These are phyloP conservation scores for Piper longum DNA, from an alignment of 164 flowering plant species.

Conservation along the genomic window DNA sequence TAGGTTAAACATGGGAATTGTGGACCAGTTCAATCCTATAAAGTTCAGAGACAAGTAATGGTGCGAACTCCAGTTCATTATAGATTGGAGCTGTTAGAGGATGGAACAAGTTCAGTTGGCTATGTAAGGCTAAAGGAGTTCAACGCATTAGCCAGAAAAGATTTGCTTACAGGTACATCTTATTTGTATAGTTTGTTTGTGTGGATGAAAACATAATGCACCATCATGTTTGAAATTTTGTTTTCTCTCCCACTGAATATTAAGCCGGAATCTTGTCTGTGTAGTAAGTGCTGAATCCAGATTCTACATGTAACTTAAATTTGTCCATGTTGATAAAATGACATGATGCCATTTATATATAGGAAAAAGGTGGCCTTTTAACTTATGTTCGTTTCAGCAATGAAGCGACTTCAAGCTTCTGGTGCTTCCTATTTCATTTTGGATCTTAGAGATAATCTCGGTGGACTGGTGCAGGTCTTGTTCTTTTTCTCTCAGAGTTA, in stretches of 20 bases:
- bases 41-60: slow-evolving; percentile 64
- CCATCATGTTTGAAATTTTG: not conserved
- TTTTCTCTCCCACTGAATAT: not conserved
- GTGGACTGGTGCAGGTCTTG: slow-evolving; percentile 87
- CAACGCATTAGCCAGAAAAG: slow-evolving; percentile 94
- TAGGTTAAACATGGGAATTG: slow-evolving; percentile 89
- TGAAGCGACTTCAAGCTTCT: slow-evolving; percentile 75
- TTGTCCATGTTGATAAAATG: not conserved
- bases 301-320: not conserved
- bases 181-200: not conserved
- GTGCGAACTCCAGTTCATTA: slow-evolving; percentile 92
- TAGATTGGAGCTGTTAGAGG: slow-evolving; percentile 55
- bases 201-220: not conserved
- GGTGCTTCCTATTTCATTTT: slow-evolving; percentile 78
- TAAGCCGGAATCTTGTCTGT: not conserved
- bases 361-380: not conserved
- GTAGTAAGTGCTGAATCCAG: not conserved
- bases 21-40: slow-evolving; percentile 60
- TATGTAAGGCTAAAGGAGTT: slow-evolving; percentile 90
- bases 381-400: slow-evolving; percentile 40
- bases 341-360: not conserved
- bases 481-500: not conserved
- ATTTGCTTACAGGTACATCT: slow-evolving; percentile 62
- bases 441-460: slow-evolving; percentile 92
- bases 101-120: slow-evolving; percentile 55